phyloP scores from a whole-genome alignment of 345 rosid genomes.

The Clarkia xantiana region DNA sequence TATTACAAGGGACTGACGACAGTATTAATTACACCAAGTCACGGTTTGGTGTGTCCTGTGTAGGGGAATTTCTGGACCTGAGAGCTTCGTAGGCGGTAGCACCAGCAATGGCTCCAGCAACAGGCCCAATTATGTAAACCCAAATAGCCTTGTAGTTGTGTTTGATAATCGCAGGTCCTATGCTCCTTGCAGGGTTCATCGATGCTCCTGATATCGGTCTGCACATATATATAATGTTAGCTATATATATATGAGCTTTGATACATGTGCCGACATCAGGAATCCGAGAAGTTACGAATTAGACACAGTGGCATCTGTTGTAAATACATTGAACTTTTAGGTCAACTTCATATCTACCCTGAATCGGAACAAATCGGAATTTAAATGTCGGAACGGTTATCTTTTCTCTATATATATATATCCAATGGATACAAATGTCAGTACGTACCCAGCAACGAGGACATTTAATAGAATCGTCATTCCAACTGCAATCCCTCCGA shows the following conservation, averaged over 20 bases:
- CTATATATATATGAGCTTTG: not conserved
- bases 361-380: too few species aligned
- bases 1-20: too few species aligned
- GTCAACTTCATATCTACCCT: too few species aligned
- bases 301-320: too few species aligned
- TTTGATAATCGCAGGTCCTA: conserved; percentile 34
- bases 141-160: conserved; percentile 22
- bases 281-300: not conserved
- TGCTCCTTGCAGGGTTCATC: conserved; percentile 44
- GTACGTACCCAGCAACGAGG: conserved; percentile 49
- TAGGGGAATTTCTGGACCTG: conserved; percentile 8
- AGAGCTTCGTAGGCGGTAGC: conserved; percentile 20
- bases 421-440: not conserved
- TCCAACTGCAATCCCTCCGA: conserved; percentile 45
- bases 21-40: too few species aligned
- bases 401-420: too few species aligned
- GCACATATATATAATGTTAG: not conserved
- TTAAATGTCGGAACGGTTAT: too few species aligned
- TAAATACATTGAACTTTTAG: too few species aligned
- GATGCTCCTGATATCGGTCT: conserved; percentile 47
- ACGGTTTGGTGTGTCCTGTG: too few species aligned
- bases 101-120: conserved; percentile 22
- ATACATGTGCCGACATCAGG: not conserved
- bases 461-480: conserved; percentile 48
- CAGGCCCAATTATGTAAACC: conserved; percentile 33